Evolutionary conservation across 148 eudicot species (phyloP).

Genomic region (Silene latifolia): DNA sequence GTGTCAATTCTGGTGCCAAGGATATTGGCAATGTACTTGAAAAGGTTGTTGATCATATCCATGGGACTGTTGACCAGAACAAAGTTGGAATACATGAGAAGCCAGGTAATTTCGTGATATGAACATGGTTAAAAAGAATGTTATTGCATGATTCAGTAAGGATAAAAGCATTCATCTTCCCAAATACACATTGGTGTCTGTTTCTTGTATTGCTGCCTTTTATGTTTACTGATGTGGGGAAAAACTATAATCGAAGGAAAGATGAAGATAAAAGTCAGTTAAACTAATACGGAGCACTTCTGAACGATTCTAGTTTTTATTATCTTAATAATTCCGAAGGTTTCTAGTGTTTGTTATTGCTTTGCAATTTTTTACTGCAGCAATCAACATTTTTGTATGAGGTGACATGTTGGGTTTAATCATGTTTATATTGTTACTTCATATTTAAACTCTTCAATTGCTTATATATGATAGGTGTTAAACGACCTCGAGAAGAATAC

Average conservation of each 20-base stretch:
- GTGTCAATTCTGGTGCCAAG: constrained; percentile 4
- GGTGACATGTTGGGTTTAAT: not conserved
- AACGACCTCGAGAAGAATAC: constrained; percentile 18
- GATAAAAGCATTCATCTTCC: not conserved
- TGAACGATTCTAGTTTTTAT: too few species aligned
- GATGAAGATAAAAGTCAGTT: too few species aligned
- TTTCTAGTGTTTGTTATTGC: not conserved
- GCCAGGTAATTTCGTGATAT: constrained; percentile 7
- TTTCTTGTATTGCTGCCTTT: not conserved
- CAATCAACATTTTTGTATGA: not conserved
- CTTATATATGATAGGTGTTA: constrained; percentile 18
- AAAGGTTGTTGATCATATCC: constrained; percentile 2
- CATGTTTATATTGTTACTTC: not conserved
- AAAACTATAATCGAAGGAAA: not conserved
- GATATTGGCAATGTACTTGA: constrained; percentile 19
- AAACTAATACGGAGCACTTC: too few species aligned
- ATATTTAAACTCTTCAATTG: not conserved
- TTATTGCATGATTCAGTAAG: not conserved
- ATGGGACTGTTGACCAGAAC: not conserved
- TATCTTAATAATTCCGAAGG: too few species aligned
- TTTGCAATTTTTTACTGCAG: not conserved
- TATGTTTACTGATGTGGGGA: not conserved
- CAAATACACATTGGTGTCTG: not conserved
- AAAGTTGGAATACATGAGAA: constrained; percentile 2
- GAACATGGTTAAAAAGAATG: not conserved